A percentile compares a stretch with the other conserved stretches of the same genome.
Conservation (phyloP, 2,329 filamentous ascomycete species). For the Trichoderma gracile region DNA sequence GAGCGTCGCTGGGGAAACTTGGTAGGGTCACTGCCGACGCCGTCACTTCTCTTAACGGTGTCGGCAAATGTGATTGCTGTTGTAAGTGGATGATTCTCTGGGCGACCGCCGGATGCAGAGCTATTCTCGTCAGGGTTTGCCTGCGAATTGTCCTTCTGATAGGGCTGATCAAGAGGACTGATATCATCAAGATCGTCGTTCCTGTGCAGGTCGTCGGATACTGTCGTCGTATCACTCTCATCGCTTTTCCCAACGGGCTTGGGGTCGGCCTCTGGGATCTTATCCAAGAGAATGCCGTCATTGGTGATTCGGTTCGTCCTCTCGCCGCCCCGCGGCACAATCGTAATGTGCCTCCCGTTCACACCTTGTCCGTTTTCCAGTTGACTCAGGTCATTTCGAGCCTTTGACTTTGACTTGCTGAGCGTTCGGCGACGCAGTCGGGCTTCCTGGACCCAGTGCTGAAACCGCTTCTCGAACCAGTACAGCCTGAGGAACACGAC, state of each 20-base stretch:
- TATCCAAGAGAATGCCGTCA: slow-evolving; percentile 56
- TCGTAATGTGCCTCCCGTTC: slow-evolving; percentile 63
- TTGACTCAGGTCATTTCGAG: slow-evolving; percentile 46
- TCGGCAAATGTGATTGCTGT: slow-evolving; percentile 66
- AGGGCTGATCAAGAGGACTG: slow-evolving; percentile 14
- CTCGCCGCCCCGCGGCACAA: slow-evolving; percentile 61
- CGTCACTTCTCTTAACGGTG: slow-evolving; percentile 62
- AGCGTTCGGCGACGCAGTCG: slow-evolving; percentile 64
- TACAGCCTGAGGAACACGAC: slow-evolving; percentile 93
- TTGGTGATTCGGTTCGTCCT: slow-evolving; percentile 60
- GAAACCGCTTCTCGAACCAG: slow-evolving; percentile 97
- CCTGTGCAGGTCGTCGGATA: slow-evolving; percentile 35
- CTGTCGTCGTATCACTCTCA: slow-evolving; percentile 43
- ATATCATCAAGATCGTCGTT: slow-evolving; percentile 22
- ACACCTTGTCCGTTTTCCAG: slow-evolving; percentile 68
- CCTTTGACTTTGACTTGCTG: slow-evolving; percentile 60
- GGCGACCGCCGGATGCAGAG: background rate
- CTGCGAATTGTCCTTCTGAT: background rate
- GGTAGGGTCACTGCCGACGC: slow-evolving; percentile 50
- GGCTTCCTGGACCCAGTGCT: slow-evolving; percentile 75
- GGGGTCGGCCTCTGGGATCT: slow-evolving; percentile 38
- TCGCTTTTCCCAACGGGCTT: slow-evolving; percentile 34
- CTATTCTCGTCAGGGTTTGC: background rate
- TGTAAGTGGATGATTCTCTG: background rate
- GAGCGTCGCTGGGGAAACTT: slow-evolving; percentile 53